A percentile compares a stretch with the other conserved stretches of the same genome.
These are phyloP conservation scores for Apiotrichum laibachii DNA, from an alignment of 1,284 basidiomycete species.

Conservation along the genomic window DNA sequence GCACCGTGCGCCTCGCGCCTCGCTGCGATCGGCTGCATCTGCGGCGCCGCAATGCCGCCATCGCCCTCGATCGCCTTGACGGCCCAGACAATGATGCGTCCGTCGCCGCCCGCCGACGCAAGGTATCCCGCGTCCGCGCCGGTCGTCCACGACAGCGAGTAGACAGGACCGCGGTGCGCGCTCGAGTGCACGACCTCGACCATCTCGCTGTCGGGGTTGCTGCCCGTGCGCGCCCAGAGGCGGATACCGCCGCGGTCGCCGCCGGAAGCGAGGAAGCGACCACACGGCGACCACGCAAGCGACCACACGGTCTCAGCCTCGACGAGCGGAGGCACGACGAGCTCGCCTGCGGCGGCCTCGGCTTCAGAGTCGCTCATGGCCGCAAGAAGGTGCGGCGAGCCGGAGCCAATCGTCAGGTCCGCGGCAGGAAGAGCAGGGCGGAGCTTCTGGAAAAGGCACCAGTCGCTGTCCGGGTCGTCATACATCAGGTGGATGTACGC, in stretches of 20 bases:
- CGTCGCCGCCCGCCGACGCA: conserved; percentile 58
- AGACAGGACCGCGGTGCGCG: conserved; percentile 44
- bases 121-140: conserved; percentile 51
- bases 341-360: conserved; percentile 27
- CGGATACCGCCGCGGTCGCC: conserved; percentile 53
- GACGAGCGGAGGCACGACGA: conserved; percentile 44
- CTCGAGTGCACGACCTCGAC: conserved; percentile 38
- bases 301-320: conserved; percentile 79
- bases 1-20: conserved; percentile 51
- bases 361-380: conserved; percentile 22
- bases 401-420: conserved; percentile 25
- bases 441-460: conserved; percentile 82
- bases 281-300: conserved; percentile 72
- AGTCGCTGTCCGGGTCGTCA: conserved; percentile 92
- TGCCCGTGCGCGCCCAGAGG: conserved; percentile 52
- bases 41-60: conserved; percentile 1
- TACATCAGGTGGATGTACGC: conserved; percentile 92
- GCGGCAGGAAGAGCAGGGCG: conserved; percentile 65
- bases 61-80: conserved; percentile 33
- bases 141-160: conserved; percentile 38
- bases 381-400: background rate
- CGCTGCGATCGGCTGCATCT: conserved; percentile 29
- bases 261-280: conserved; percentile 69
- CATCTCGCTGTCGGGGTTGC: conserved; percentile 32
- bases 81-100: conserved; percentile 56